These are phyloP conservation scores for Cyclotella atomus DNA, from an alignment of 108 stramenopile species.

Conservation along the genomic window DNA sequence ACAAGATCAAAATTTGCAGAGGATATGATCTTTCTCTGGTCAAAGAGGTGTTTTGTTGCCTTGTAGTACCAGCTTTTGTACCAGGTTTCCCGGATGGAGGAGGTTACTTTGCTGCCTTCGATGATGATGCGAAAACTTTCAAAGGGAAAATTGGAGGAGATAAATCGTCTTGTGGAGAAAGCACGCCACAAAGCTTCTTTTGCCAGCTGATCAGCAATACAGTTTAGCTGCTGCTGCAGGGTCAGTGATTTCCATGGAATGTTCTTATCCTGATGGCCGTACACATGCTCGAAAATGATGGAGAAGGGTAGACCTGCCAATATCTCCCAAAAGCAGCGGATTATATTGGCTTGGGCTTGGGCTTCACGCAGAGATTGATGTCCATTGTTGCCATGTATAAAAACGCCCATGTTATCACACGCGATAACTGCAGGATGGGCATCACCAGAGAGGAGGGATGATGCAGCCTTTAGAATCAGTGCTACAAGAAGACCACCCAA, in stretches of 20 bases:
- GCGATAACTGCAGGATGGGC: background rate
- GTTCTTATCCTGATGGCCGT: constrained; percentile 10
- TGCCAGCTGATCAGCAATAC: constrained; percentile 1
- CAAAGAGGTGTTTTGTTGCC: background rate
- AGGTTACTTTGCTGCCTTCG: constrained; percentile 9
- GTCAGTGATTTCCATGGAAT: background rate
- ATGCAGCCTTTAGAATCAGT: background rate
- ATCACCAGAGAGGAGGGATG: too few relatives aligned
- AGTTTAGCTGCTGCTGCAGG: background rate
- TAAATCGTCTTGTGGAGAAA: background rate
- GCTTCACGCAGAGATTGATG: background rate
- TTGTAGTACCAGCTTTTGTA: background rate
- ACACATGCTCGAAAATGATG: background rate
- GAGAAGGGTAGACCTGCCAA: background rate
- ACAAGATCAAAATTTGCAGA: background rate
- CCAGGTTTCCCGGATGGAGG: background rate
- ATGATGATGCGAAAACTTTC: background rate
- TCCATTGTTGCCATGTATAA: background rate
- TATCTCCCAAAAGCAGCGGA: background rate
- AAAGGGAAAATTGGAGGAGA: constrained; percentile 1
- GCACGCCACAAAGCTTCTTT: background rate
- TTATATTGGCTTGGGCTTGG: constrained; percentile 7
- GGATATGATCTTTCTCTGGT: background rate
- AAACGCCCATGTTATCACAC: constrained; percentile 14
- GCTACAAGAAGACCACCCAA: background rate